These are phyloP conservation scores for Solanum rostratum DNA, from an alignment of 257 asterid genomes.

Conservation along the genomic window DNA sequence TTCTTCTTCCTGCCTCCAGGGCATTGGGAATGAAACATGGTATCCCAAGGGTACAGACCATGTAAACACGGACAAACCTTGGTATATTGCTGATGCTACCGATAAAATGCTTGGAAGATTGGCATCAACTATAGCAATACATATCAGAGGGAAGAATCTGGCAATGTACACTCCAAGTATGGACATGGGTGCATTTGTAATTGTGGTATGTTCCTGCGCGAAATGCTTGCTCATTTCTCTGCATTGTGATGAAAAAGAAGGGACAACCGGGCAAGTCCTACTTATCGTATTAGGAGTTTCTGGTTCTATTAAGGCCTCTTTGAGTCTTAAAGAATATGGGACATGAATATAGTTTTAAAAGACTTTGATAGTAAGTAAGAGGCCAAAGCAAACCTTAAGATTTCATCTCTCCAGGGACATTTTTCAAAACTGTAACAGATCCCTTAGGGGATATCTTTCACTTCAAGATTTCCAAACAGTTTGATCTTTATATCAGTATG, in stretches of 20 bases:
- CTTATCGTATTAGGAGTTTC: background rate
- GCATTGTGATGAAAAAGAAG: background rate
- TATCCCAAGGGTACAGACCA: conserved; percentile 92
- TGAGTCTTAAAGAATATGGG: background rate
- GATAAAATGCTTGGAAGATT: conserved; percentile 87
- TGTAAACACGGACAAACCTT: conserved; percentile 63
- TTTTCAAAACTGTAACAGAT: background rate
- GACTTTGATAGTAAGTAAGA: background rate
- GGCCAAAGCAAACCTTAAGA: background rate
- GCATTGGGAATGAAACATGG: conserved; percentile 92
- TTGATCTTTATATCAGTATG: background rate
- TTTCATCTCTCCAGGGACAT: background rate
- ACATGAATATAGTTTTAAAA: background rate
- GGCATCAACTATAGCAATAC: conserved; percentile 83
- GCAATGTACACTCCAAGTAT: conserved; percentile 91
- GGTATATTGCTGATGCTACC: conserved; percentile 88
- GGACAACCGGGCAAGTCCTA: background rate
- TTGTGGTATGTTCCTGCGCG: conserved; percentile 44
- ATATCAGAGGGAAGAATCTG: conserved; percentile 87
- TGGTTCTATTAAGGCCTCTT: background rate
- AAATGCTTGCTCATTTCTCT: background rate
- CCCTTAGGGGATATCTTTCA: background rate
- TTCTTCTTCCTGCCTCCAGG: conserved; percentile 32
- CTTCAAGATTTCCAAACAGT: background rate
- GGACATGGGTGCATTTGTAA: conserved; percentile 95